phyloP scores from a whole-genome alignment of 345 rosid species.

The Euphorbia tirucalli region DNA sequence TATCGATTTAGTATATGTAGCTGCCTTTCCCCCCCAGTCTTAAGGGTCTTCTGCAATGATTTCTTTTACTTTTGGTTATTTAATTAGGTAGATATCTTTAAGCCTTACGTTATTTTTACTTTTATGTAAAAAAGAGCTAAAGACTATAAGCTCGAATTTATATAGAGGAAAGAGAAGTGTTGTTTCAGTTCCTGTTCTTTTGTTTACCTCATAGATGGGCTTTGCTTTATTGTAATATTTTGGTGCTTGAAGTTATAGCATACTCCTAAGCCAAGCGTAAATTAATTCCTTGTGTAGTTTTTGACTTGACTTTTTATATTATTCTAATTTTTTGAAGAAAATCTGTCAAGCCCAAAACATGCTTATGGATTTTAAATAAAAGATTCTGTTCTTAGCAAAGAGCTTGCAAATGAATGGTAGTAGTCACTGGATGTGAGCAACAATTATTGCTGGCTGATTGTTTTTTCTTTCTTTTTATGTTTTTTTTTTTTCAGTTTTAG shows the following conservation, averaged over 20 bases:
- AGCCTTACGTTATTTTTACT: not conserved
- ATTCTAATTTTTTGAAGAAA: not conserved
- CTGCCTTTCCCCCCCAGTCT: no score
- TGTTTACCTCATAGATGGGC: no score
- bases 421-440: not conserved
- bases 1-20: not conserved
- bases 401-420: not conserved
- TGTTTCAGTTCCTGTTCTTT: not conserved
- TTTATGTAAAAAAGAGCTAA: not conserved
- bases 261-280: no score
- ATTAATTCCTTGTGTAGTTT: no score
- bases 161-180: not conserved
- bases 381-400: not conserved
- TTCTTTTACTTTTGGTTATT: not conserved
- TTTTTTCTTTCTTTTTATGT: not conserved
- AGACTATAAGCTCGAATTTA: not conserved
- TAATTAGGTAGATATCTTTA: not conserved
- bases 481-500: constrained; percentile 4
- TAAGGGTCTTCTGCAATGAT: not conserved
- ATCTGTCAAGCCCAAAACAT: not conserved
- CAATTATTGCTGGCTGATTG: not conserved
- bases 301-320: not conserved
- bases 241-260: no score
- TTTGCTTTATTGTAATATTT: no score
- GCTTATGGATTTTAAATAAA: not conserved